Evolutionary conservation across 2,329 filamentous ascomycete species (phyloP).

Genomic region (Fusarium buharicum): DNA sequence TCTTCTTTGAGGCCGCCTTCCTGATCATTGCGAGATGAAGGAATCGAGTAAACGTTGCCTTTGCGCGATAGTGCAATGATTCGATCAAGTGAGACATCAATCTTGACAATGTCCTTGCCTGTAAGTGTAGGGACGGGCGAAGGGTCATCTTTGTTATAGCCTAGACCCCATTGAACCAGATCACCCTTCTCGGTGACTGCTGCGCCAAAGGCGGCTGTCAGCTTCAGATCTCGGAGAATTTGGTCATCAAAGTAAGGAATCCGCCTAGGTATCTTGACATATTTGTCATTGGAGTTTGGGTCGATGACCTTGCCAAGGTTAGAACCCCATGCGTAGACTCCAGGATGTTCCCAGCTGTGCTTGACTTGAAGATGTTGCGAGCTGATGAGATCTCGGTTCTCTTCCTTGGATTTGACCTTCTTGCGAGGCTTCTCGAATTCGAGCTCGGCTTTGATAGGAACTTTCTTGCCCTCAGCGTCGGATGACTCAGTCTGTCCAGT

Average conservation of each 20-base stretch:
- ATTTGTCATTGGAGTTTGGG: conserved; percentile 78
- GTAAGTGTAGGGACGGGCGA: conserved; percentile 76
- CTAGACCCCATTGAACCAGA: conserved; percentile 89
- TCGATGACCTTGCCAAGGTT: conserved; percentile 88
- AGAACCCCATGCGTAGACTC: conserved; percentile 93
- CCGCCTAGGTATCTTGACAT: conserved; percentile 82
- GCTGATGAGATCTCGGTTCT: conserved; percentile 79
- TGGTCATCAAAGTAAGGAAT: conserved; percentile 86
- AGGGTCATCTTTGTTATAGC: conserved; percentile 72
- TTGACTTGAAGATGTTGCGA: conserved; percentile 90
- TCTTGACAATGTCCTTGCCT: conserved; percentile 81
- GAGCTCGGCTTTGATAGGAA: conserved; percentile 60
- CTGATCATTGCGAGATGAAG: conserved; percentile 79
- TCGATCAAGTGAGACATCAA: conserved; percentile 83
- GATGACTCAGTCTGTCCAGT: conserved; percentile 42
- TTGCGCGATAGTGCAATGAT: conserved; percentile 80
- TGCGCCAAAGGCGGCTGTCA: conserved; percentile 83
- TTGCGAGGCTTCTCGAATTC: conserved; percentile 74
- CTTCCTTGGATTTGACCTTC: conserved; percentile 71
- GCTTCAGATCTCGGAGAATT: conserved; percentile 85
- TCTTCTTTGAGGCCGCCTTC: conserved; percentile 67
- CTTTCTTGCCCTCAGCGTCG: conserved; percentile 30
- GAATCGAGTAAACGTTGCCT: conserved; percentile 86
- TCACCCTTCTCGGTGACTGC: conserved; percentile 90
- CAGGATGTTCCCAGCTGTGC: conserved; percentile 82